Percentiles rank a stretch among this genome's conserved stretches.
These are phyloP conservation scores for Eucalyptus urophylla DNA, from an alignment of 345 rosid species.

Conservation along the genomic window DNA sequence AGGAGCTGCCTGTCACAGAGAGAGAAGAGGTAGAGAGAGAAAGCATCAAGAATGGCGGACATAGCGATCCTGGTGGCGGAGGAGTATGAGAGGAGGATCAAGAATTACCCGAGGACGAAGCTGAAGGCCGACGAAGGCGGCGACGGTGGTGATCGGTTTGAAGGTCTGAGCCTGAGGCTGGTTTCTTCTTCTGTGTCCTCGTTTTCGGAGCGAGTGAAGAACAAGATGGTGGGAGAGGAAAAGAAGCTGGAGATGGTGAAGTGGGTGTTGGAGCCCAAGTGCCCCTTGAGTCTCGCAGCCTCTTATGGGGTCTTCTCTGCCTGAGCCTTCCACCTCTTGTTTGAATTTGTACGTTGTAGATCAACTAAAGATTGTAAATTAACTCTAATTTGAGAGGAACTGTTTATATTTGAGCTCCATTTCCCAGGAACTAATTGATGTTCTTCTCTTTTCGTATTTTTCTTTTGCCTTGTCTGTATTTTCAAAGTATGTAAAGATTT, in stretches of 20 bases:
- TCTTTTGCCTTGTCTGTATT: background rate
- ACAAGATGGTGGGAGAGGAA: background rate
- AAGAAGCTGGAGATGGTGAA: background rate
- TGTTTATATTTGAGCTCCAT: background rate
- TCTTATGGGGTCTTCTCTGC: background rate
- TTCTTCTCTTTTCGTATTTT: background rate
- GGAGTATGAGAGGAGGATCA: slow-evolving; percentile 40
- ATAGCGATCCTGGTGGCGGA: slow-evolving; percentile 56
- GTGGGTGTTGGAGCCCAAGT: background rate
- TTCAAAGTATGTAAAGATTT: background rate
- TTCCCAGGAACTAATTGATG: background rate
- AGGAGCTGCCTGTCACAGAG: background rate
- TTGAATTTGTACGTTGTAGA: background rate
- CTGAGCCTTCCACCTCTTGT: background rate
- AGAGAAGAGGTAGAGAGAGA: background rate
- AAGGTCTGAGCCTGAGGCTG: background rate
- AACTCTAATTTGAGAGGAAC: background rate
- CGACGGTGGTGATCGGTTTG: background rate
- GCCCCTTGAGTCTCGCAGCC: background rate
- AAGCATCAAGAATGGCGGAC: slow-evolving; percentile 21
- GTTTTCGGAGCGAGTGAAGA: background rate
- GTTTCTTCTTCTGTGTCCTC: background rate
- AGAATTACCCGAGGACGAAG: background rate
- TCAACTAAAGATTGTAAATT: background rate
- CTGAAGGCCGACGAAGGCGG: background rate